A percentile compares a stretch with the other conserved stretches of the same genome.
These are phyloP conservation scores for Blastobotrys aristatus DNA, from an alignment of 1,139 yeast species.

Conservation along the genomic window DNA sequence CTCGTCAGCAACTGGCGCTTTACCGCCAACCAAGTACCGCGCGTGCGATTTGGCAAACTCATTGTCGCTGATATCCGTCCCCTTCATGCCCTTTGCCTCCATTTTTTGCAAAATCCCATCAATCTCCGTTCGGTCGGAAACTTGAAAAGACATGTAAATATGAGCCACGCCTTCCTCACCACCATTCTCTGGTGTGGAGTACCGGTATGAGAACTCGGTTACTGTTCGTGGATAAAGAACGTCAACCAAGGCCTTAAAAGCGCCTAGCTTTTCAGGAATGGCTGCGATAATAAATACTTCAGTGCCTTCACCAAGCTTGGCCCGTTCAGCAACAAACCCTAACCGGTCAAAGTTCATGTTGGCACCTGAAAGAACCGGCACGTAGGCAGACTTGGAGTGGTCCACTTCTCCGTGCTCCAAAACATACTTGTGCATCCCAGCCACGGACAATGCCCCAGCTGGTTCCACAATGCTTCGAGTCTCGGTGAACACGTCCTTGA, in stretches of 20 bases:
- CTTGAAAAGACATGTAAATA: slow-evolving; percentile 83
- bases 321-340: slow-evolving; percentile 96
- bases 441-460: slow-evolving; percentile 93
- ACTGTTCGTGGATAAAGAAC: slow-evolving; percentile 80
- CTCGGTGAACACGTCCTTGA: slow-evolving; percentile 93
- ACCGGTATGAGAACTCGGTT: slow-evolving; percentile 91
- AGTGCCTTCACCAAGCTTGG: slow-evolving; percentile 94
- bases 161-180: slow-evolving; percentile 50
- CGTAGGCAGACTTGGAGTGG: slow-evolving; percentile 57
- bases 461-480: slow-evolving; percentile 95
- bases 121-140: slow-evolving; percentile 58
- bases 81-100: slow-evolving; percentile 40
- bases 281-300: slow-evolving; percentile 88
- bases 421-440: slow-evolving; percentile 85
- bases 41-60: slow-evolving; percentile 96
- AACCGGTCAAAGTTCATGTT: slow-evolving; percentile 96
- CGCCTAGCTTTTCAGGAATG: slow-evolving; percentile 90
- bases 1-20: slow-evolving; percentile 62
- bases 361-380: slow-evolving; percentile 90
- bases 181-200: slow-evolving; percentile 38
- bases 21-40: slow-evolving; percentile 92
- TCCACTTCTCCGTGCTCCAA: slow-evolving; percentile 46
- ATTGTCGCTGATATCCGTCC: slow-evolving; percentile 80
- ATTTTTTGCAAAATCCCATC: slow-evolving; percentile 42
- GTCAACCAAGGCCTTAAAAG: slow-evolving; percentile 68